Evolutionary conservation across 371 early-diverging fungal genomes (phyloP), one percentile per base, ranked within the genome.

Genomic region (Fennellomyces sp.): DNA sequence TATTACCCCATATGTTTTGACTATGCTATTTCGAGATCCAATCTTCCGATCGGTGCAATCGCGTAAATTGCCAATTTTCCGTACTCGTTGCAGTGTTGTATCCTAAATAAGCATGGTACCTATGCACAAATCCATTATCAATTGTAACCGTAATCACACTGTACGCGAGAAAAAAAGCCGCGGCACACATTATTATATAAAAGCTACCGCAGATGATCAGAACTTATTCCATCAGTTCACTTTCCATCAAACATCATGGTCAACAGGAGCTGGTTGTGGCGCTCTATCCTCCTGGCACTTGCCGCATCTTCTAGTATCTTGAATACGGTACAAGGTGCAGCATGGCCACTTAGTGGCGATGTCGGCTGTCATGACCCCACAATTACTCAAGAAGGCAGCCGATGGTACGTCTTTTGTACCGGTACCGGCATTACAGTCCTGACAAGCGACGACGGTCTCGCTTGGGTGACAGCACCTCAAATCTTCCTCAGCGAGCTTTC

Each of bases 381-480:
- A 2, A 52, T 60, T 17, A 60, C 52, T 38, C n/a, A 60, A 12
- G 60, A 60, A 41, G 53, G 38, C 27, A 33, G 15, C 30, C 48
- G 49, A 6, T 60, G 60, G 60, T 60, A 48, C 45, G 33, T 47
- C 6, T 60, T 60, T 12, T 45, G 45, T 23, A 45, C 45, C n/a
- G 45, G 45, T 45, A 19, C 15, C 36, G 60, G 60, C 45, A 60
- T 49, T 31, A 50, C 30, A 51, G 60, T 42, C 19, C 27, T 42
- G 41, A 48, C 33, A 11, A 41, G 31, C 11, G 26, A 60, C 13
- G 52, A 38, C 17, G 52, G 52, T 2, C 25, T 26, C 8, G 26
- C 60, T 5, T 60, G 60, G 60, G 33, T 33, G n/a, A 38, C 53
- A 12, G 60, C 60, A 7, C 49, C 60, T 26, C 60, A 60, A 12